phyloP scores from a whole-genome alignment of 1,284 basidiomycete species.

The Trichosporon sp. region DNA sequence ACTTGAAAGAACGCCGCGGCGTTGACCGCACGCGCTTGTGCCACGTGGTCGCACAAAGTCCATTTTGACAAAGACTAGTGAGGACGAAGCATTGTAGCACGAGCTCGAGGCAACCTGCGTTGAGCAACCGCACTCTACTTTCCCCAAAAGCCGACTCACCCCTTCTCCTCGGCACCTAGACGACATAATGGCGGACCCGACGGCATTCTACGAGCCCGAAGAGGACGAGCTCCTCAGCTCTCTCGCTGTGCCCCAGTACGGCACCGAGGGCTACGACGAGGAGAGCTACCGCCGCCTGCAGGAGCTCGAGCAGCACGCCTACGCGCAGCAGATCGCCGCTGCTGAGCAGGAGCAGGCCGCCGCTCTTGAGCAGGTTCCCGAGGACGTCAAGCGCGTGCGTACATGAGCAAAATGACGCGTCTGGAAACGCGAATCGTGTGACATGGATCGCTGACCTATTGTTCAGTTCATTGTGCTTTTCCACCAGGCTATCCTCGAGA shows the following conservation, averaged over 20 bases:
- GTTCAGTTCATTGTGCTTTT: slow-evolving; percentile 81
- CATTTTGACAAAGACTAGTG: neutral
- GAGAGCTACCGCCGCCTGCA: slow-evolving; percentile 39
- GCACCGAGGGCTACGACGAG: slow-evolving; percentile 27
- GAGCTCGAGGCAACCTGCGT: neutral
- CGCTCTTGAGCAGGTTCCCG: slow-evolving; percentile 42
- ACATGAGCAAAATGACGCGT: neutral
- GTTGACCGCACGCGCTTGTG: neutral
- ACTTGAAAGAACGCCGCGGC: neutral
- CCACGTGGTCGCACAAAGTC: slow-evolving; percentile 4
- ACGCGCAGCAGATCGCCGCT: slow-evolving; percentile 34
- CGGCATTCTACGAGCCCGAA: slow-evolving; percentile 46
- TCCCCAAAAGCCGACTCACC: neutral
- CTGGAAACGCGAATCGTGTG: neutral
- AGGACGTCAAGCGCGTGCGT: slow-evolving; percentile 48
- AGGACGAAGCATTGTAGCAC: neutral
- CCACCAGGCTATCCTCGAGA: slow-evolving; percentile 70
- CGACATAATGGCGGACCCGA: slow-evolving; percentile 43
- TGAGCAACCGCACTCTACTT: neutral
- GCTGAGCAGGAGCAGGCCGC: slow-evolving; percentile 34
- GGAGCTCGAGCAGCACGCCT: slow-evolving; percentile 39
- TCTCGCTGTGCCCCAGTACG: slow-evolving; percentile 36
- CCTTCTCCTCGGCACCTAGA: neutral
- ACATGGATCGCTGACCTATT: neutral
- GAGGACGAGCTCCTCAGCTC: slow-evolving; percentile 45